These are phyloP conservation scores for Neonectria faginata DNA, from an alignment of 2,329 filamentous ascomycete species.

Conservation along the genomic window DNA sequence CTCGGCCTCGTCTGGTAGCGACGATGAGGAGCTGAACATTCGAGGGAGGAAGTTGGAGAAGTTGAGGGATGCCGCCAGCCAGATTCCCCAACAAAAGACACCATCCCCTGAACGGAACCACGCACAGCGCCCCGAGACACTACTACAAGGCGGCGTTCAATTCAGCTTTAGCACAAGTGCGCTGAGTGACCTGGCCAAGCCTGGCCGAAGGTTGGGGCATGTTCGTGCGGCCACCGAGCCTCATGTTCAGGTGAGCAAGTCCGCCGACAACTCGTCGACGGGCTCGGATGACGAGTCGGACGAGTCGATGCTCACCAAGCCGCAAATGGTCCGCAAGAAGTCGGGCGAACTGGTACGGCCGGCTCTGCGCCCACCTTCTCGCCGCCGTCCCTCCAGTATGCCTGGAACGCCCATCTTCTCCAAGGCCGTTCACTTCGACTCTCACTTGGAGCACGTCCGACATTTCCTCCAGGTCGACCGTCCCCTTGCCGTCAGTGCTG, in stretches of 20 bases:
- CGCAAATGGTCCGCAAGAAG: slow-evolving; percentile 97
- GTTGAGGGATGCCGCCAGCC: slow-evolving; percentile 81
- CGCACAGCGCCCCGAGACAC: slow-evolving; percentile 64
- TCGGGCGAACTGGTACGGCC: slow-evolving; percentile 96
- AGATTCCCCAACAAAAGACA: slow-evolving; percentile 67
- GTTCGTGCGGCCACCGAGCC: slow-evolving; percentile 69
- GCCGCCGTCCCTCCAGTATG: slow-evolving; percentile 91
- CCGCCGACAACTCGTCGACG: slow-evolving; percentile 62
- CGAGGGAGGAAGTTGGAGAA: slow-evolving; percentile 64
- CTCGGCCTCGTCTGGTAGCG: slow-evolving; percentile 82
- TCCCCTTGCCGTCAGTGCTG: slow-evolving; percentile 94
- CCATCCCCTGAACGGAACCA: slow-evolving; percentile 60
- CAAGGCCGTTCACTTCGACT: slow-evolving; percentile 98
- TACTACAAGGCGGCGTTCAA: slow-evolving; percentile 51
- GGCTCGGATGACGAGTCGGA: slow-evolving; percentile 73
- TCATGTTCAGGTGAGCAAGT: slow-evolving; percentile 58
- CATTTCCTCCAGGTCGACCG: slow-evolving; percentile 96
- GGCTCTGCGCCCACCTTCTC: slow-evolving; percentile 83
- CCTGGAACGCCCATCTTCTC: slow-evolving; percentile 95
- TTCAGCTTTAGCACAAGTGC: slow-evolving; percentile 62
- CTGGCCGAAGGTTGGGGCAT: slow-evolving; percentile 60
- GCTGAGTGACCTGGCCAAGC: slow-evolving; percentile 56
- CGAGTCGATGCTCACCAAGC: slow-evolving; percentile 73
- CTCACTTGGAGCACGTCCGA: slow-evolving; percentile 93
- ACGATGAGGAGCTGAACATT: slow-evolving; percentile 70